Conservation (phyloP, 192 early-diverging fungal species). For the Mortierella antarctica region DNA sequence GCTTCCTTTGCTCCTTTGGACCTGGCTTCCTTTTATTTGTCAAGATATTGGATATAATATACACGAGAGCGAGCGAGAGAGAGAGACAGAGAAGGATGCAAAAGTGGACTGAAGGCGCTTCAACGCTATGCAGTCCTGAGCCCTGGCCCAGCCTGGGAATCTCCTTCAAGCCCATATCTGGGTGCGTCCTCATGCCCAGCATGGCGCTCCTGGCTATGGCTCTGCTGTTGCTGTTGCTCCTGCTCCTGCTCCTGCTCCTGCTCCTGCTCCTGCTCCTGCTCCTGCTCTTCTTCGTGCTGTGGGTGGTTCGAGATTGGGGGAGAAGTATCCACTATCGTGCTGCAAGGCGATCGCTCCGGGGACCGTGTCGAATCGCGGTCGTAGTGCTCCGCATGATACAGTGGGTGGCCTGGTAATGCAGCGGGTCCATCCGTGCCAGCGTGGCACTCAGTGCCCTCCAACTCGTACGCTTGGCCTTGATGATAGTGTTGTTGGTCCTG, state of each 20-base stretch:
- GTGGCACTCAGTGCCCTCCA: slow-evolving; percentile 6
- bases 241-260: too few relatives aligned
- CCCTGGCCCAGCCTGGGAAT: background rate
- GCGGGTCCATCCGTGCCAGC: background rate
- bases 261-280: slow-evolving; percentile 1
- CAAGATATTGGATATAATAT: too few relatives aligned
- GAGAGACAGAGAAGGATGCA: background rate
- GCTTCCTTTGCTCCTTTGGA: background rate
- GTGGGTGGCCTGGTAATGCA: background rate
- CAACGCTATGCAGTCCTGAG: background rate
- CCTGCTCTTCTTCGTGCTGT: background rate
- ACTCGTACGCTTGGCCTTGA: background rate
- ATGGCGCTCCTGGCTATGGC: too few relatives aligned
- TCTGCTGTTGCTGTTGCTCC: too few relatives aligned
- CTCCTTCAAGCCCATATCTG: too few relatives aligned
- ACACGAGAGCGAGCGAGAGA: background rate
- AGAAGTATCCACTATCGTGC: background rate
- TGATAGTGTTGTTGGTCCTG: background rate
- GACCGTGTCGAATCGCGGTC: background rate
- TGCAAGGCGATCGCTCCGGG: background rate
- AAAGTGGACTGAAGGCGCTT: background rate
- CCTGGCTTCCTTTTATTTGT: too few relatives aligned
- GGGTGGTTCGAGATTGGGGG: background rate
- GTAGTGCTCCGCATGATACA: background rate
- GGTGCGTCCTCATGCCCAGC: too few relatives aligned